Evolutionary conservation across 2,329 filamentous ascomycete species (phyloP).

Genomic region (Verruconis gallopava): DNA sequence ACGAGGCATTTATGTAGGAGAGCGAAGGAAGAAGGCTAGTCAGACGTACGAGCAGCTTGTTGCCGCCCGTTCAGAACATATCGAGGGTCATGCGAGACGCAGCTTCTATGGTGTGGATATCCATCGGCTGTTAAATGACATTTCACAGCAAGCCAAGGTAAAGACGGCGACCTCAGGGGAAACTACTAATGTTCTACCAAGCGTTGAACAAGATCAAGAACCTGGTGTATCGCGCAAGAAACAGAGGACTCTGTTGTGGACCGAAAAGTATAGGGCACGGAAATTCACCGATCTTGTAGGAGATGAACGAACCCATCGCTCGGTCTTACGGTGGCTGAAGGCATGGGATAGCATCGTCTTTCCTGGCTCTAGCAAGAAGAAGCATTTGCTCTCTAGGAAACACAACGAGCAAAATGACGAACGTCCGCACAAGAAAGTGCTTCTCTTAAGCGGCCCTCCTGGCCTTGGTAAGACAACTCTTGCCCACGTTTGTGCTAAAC

Average conservation of each 20-base stretch:
- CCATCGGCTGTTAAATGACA: slow-evolving; percentile 64
- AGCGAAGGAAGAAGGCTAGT: slow-evolving; percentile 35
- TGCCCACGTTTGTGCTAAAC: slow-evolving; percentile 86
- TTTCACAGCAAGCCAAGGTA: slow-evolving; percentile 41
- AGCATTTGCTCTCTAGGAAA: slow-evolving; percentile 24
- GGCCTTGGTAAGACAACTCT: slow-evolving; percentile 92
- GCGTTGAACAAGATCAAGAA: slow-evolving; percentile 1
- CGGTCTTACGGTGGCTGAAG: slow-evolving; percentile 87
- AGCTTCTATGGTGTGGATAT: slow-evolving; percentile 92
- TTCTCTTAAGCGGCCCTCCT: slow-evolving; percentile 82
- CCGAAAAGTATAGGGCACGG: slow-evolving; percentile 88
- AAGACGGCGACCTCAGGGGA: slow-evolving; percentile 26
- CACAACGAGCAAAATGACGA: slow-evolving; percentile 48
- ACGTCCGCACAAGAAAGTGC: slow-evolving; percentile 69
- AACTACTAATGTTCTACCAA: slow-evolving; percentile 11
- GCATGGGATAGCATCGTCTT: slow-evolving; percentile 90
- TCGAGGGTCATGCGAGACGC: slow-evolving; percentile 51
- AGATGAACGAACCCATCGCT: slow-evolving; percentile 83
- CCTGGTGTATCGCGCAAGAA: slow-evolving; percentile 17
- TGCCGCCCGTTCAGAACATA: slow-evolving; percentile 51
- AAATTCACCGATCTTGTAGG: slow-evolving; percentile 90
- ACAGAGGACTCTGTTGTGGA: slow-evolving; percentile 59
- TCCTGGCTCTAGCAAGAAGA: slow-evolving; percentile 55
- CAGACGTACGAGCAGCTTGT: slow-evolving; percentile 55
- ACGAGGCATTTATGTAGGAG: slow-evolving; percentile 37